phyloP scores from a whole-genome alignment of 2,329 filamentous ascomycete genomes.

The Exophiala viscosa region DNA sequence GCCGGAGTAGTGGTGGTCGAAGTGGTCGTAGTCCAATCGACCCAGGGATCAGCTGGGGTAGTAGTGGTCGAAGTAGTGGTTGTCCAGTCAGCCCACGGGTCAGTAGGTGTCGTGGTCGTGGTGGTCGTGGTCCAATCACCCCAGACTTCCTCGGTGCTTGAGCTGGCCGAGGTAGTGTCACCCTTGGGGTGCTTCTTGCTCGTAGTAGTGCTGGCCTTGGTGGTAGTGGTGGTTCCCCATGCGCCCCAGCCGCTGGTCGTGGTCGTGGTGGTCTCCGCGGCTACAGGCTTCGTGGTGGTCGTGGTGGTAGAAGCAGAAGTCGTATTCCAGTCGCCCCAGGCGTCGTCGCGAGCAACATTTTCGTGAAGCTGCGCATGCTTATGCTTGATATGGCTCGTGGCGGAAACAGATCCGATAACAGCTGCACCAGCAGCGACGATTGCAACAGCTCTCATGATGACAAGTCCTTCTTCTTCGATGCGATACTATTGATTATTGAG shows the following conservation, averaged over 20 bases:
- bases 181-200: conserved; percentile 52
- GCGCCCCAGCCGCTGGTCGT: conserved; percentile 38
- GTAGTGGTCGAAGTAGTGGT: conserved; percentile 30
- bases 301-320: conserved; percentile 66
- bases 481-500: conserved; percentile 32
- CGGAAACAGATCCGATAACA: conserved; percentile 49
- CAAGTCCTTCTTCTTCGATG: conserved; percentile 22
- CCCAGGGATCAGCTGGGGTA: conserved; percentile 60
- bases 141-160: conserved; percentile 57
- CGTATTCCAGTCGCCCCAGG: conserved; percentile 27
- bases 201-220: conserved; percentile 56
- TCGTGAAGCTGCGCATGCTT: conserved; percentile 44
- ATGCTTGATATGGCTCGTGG: conserved; percentile 60
- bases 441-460: conserved; percentile 70
- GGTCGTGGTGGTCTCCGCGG: conserved; percentile 1
- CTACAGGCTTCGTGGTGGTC: conserved; percentile 61
- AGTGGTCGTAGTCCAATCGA: conserved; percentile 48
- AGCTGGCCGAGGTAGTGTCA: conserved; percentile 39
- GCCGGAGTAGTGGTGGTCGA: conserved; percentile 58
- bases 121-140: conserved; percentile 45
- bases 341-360: conserved; percentile 28
- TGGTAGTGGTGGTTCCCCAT: conserved; percentile 54
- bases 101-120: conserved; percentile 58
- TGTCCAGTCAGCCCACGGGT: conserved; percentile 60
- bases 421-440: conserved; percentile 59